Conservation (phyloP, 495 filamentous ascomycete species). For the Aspergillus bertholletiae region DNA sequence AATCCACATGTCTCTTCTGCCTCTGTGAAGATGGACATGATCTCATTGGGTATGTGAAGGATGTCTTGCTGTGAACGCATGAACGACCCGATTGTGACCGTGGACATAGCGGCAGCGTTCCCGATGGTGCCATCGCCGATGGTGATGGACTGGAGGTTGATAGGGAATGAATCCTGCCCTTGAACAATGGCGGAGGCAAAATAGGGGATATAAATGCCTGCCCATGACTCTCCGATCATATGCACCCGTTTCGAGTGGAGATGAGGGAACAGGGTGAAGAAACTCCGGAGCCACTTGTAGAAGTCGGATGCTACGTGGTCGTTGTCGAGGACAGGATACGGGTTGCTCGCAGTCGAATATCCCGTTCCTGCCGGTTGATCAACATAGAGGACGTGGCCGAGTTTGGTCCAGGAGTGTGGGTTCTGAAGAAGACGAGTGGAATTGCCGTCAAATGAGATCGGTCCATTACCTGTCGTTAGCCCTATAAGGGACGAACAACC, state of each 20-base stretch:
- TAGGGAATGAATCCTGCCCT: conserved; percentile 20
- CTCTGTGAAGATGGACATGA: conserved; percentile 24
- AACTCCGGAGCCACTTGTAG: conserved; percentile 31
- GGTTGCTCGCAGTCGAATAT: conserved; percentile 29
- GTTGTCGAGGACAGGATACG: conserved; percentile 26
- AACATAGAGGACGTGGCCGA: conserved; percentile 39
- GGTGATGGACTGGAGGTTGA: conserved; percentile 34
- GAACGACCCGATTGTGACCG: not conserved
- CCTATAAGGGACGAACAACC: conserved; percentile 69
- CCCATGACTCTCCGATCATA: conserved; percentile 41
- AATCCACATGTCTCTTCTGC: conserved; percentile 35
- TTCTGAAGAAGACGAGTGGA: conserved; percentile 24
- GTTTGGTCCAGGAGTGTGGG: conserved; percentile 37
- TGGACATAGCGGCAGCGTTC: conserved; percentile 9
- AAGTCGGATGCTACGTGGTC: conserved; percentile 32
- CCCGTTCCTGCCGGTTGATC: conserved; percentile 43
- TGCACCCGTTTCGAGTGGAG: conserved; percentile 33
- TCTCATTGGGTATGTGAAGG: conserved; percentile 12
- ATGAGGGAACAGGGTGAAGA: conserved; percentile 31
- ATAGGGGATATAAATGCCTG: conserved; percentile 41
- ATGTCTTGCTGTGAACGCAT: conserved; percentile 11
- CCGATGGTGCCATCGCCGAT: conserved; percentile 16
- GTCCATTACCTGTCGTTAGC: conserved; percentile 71
- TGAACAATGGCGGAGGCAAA: conserved; percentile 33
- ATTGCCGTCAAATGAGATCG: conserved; percentile 33